Conservation (phyloP, 1,284 basidiomycete species). For the Volvariella volvacea region DNA sequence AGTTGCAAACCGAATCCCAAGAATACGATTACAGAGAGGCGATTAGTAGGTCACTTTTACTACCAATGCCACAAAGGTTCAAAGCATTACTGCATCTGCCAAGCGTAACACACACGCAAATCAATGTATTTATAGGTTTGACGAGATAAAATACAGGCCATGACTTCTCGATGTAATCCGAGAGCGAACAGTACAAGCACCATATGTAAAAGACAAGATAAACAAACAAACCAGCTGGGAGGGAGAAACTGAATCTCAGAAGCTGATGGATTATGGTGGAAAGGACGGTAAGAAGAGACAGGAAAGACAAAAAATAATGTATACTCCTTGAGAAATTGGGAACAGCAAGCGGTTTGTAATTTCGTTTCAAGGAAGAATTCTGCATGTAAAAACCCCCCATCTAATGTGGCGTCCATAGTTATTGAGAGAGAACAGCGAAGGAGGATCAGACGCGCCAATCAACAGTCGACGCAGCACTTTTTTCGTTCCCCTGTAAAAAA, state of each 20-base stretch:
- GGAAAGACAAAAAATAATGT: background rate
- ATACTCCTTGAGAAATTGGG: background rate
- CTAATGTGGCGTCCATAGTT: too few species aligned
- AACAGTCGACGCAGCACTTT: background rate
- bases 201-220: background rate
- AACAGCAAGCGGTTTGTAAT: too few species aligned
- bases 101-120: too few species aligned
- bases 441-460: background rate
- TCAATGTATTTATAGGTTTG: background rate
- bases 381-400: too few species aligned
- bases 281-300: background rate
- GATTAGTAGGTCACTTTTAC: too few species aligned
- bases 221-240: background rate
- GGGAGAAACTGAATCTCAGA: too few species aligned
- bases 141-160: background rate
- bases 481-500: conserved; percentile 40
- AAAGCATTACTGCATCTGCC: too few species aligned
- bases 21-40: too few species aligned
- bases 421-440: too few species aligned
- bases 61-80: too few species aligned
- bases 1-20: too few species aligned
- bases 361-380: too few species aligned
- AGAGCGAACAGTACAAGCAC: background rate
- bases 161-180: background rate
- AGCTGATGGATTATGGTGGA: background rate